Percentiles rank a stretch among this genome's conserved stretches.
These are phyloP conservation scores for Bonia amplexicaulis DNA, from an alignment of 176 grass and related monocot genomes.

Conservation along the genomic window DNA sequence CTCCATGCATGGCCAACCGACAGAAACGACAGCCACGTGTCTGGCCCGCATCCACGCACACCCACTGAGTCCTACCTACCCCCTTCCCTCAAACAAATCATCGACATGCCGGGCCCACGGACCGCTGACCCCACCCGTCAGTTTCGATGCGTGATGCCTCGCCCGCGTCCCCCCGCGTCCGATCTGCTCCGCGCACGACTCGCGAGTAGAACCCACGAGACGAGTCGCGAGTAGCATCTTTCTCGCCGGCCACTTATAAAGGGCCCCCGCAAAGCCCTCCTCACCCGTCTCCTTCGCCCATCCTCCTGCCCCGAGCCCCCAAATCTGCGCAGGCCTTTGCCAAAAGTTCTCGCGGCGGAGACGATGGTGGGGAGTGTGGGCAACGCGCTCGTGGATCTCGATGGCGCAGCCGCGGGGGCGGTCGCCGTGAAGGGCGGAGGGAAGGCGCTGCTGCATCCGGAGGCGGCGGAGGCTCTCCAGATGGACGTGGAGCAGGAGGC, in stretches of 20 bases:
- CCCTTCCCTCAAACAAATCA: accelerated
- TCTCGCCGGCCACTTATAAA: conserved; percentile 14
- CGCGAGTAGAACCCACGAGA: neutral
- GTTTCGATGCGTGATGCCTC: accelerated
- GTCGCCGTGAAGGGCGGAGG: neutral
- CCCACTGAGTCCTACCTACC: neutral
- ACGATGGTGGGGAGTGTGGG: conserved; percentile 77
- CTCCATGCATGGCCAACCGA: neutral
- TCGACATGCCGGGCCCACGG: accelerated
- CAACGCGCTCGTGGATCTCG: conserved; percentile 49
- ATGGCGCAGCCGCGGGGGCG: neutral
- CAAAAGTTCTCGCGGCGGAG: neutral
- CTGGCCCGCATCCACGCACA: neutral
- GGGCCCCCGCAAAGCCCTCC: conserved; percentile 14
- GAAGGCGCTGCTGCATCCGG: neutral
- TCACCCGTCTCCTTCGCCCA: neutral
- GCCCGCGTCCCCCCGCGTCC: conserved; percentile 22
- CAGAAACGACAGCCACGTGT: neutral
- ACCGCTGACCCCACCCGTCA: neutral
- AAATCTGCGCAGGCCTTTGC: conserved; percentile 22
- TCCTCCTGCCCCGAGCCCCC: neutral
- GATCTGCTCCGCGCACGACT: neutral
- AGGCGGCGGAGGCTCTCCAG: conserved; percentile 17
- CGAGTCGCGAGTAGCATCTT: neutral
- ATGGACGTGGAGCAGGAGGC: conserved; percentile 36